Conservation (phyloP, 2,329 filamentous ascomycete genomes). For the Lachnellula suecica region DNA sequence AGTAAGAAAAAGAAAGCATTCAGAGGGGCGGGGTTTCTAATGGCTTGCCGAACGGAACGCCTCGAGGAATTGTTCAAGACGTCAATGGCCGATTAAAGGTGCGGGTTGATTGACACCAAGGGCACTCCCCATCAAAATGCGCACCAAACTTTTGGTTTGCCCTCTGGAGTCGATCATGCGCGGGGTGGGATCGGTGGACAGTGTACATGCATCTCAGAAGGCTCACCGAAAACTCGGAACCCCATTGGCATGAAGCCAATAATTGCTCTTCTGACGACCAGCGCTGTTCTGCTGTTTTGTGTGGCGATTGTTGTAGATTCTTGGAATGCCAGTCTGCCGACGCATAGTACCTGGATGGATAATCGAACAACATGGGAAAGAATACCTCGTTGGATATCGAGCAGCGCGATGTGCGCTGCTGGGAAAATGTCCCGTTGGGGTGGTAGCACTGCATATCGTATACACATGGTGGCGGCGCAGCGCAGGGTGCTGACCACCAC, state of each 20-base stretch:
- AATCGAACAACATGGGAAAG: not conserved
- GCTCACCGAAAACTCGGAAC: not conserved
- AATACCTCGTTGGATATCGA: not conserved
- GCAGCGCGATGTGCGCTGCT: not conserved
- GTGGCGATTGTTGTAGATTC: not conserved
- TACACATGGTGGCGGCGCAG: not conserved
- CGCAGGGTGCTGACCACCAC: no score
- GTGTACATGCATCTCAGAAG: not conserved
- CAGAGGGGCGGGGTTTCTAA: not conserved
- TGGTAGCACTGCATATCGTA: no score
- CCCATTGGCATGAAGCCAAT: no score
- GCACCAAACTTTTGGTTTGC: no score
- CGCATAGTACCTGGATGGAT: not conserved
- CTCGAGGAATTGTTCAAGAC: no score
- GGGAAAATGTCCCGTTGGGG: no score
- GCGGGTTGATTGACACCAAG: no score
- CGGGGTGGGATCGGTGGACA: no score
- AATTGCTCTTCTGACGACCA: no score
- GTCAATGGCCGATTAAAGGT: no score
- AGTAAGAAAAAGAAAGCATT: not conserved
- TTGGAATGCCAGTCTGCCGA: not conserved
- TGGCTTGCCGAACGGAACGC: not conserved
- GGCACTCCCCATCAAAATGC: not conserved
- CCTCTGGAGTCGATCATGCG: no score
- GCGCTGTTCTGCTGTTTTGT: no score